These are phyloP conservation scores for Lepraria neglecta DNA, from an alignment of 495 filamentous ascomycete species.

Conservation along the genomic window DNA sequence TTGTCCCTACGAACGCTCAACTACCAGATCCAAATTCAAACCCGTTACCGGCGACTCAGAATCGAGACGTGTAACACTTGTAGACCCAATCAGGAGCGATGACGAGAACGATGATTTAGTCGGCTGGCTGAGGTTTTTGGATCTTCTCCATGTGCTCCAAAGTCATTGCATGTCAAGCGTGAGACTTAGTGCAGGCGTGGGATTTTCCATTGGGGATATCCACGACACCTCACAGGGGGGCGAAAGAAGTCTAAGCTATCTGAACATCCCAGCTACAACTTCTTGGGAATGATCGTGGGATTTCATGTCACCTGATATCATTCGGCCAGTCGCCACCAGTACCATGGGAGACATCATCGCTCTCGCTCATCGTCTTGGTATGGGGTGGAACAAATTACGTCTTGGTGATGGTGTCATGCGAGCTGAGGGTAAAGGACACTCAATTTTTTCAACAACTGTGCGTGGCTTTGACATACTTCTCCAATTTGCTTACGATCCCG, in stretches of 20 bases:
- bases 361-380: constrained; percentile 33
- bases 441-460: constrained; percentile 28
- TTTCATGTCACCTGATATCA: constrained; percentile 33
- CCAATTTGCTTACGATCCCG: constrained; percentile 3
- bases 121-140: neutral
- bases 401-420: constrained; percentile 31
- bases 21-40: neutral
- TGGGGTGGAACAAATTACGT: constrained; percentile 33
- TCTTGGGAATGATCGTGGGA: constrained; percentile 33
- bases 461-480: constrained; percentile 17
- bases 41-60: neutral
- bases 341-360: constrained; percentile 31
- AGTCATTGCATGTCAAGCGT: neutral
- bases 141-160: neutral
- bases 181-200: too few relatives aligned
- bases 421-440: constrained; percentile 32
- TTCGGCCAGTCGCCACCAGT: constrained; percentile 31
- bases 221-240: too few relatives aligned
- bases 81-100: neutral
- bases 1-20: too few relatives aligned
- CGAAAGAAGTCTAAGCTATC: neutral
- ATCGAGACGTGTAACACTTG: constrained; percentile 8
- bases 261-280: constrained; percentile 16
- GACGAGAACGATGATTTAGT: neutral
- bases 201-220: too few relatives aligned